Evolutionary conservation across 2,329 filamentous ascomycete genomes (phyloP).

Genomic region (Fusarium subglutinans): DNA sequence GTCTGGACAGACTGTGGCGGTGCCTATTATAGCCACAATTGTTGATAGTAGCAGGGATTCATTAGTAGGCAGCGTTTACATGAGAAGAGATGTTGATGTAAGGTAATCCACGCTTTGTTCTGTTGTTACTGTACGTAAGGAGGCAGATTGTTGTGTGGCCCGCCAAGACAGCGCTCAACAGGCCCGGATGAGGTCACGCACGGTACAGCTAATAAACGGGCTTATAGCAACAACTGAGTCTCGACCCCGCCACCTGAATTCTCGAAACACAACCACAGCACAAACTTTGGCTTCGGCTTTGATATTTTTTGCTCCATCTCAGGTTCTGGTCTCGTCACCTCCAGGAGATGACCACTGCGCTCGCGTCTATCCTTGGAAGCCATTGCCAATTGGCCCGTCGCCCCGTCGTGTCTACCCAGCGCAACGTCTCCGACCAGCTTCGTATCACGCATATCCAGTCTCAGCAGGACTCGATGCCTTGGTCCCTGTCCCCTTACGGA

Average conservation of each 20-base stretch:
- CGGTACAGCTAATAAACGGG: slow-evolving; percentile 29
- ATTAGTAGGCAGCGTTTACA: neutral
- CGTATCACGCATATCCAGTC: slow-evolving; percentile 17
- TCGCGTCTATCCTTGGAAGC: slow-evolving; percentile 12
- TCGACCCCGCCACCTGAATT: slow-evolving; percentile 41
- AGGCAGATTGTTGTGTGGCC: slow-evolving; percentile 12
- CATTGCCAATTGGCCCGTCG: slow-evolving; percentile 33
- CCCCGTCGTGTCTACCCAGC: slow-evolving; percentile 22
- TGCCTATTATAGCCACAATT: neutral
- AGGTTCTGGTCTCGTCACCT: neutral
- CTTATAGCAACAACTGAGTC: slow-evolving; percentile 29
- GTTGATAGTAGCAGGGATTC: neutral
- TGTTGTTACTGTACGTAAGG: neutral
- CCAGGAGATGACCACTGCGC: slow-evolving; percentile 38
- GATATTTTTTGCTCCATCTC: slow-evolving; percentile 12
- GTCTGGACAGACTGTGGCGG: neutral
- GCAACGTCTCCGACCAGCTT: slow-evolving; percentile 5
- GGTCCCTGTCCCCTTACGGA: slow-evolving; percentile 39
- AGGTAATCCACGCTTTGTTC: neutral
- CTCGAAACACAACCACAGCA: slow-evolving; percentile 28
- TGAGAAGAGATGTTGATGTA: neutral
- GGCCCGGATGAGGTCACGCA: slow-evolving; percentile 42
- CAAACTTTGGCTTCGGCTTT: slow-evolving; percentile 17
- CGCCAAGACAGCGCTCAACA: slow-evolving; percentile 31
- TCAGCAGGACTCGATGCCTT: slow-evolving; percentile 48